Evolutionary conservation across 352 stramenopile species (phyloP), one percentile per base, ranked within the genome.

Genomic region (Globisporangium carolinianum): DNA sequence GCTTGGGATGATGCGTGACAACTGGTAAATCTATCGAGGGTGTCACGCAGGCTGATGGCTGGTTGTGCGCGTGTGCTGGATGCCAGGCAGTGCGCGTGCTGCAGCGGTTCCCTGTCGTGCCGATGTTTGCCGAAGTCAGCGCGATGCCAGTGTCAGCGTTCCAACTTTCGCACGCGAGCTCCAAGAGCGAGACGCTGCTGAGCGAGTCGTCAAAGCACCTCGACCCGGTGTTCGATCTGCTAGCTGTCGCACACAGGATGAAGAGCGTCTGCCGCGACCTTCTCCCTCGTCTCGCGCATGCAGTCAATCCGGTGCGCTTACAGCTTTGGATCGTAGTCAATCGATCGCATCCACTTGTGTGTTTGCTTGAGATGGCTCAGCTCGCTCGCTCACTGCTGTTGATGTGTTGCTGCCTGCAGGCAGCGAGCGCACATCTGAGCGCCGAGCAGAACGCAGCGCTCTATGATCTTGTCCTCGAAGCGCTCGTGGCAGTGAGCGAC

Each of bases 41-140:
- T 32, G 24, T 32, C 24, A 3, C 24, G 24, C 24, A 32, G 24
- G 24, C 24, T 32, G 24, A 32, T 32, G 24, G 24, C 2, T 32
- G 24, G 24, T 32, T 32, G 24, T 32, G 2, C 24, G 24, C 2
- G 24, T 32, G 24, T 32, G 24, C 24, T 32, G 24, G 6, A n/a
- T 24, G 4, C 0, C 39, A 87, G 77, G 76, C 67, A 57, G 43
- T 49, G 6, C 82, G 71, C 56, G 51, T 83, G 6, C 65, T 79
- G 45, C 47, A 55, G 57, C 73, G 72, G 12, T 85, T 69, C 52
- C 70, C 74, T 36, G 63, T 83, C 15, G 65, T 88, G 0, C 78
- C 78, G 3, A 67, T 86, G 46, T 67, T 80, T 49, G 68, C 66
- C 35, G 78, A 88, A 62, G 51, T 80, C 3, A 82, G 53, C 47